These are phyloP conservation scores for Acmispon strigosus DNA, from an alignment of 306 rosid genomes.

Conservation along the genomic window DNA sequence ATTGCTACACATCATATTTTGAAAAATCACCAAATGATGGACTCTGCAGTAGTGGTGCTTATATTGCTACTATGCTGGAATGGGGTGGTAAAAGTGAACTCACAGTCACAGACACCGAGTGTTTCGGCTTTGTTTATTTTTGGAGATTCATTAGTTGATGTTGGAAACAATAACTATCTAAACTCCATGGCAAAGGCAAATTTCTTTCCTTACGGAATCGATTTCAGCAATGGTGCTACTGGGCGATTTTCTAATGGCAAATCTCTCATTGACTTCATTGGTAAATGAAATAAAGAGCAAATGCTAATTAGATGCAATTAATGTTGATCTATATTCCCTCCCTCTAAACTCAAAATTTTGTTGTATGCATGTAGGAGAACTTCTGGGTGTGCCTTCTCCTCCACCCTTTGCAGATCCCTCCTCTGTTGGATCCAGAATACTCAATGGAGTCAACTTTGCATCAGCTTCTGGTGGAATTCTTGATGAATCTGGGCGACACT, in stretches of 20 bases:
- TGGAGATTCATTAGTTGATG: slow-evolving; percentile 84
- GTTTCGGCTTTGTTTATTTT: slow-evolving; percentile 66
- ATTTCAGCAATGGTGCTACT: slow-evolving; percentile 42
- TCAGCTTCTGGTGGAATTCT: slow-evolving; percentile 42
- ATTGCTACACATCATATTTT: too few species aligned
- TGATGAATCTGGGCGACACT: slow-evolving; percentile 49
- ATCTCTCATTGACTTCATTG: slow-evolving; percentile 57
- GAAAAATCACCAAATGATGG: background rate
- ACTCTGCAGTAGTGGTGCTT: background rate
- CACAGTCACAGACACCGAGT: too few species aligned
- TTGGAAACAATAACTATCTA: slow-evolving; percentile 75
- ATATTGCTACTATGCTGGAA: slow-evolving; percentile 16
- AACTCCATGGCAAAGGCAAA: slow-evolving; percentile 13
- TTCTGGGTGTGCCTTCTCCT: slow-evolving; percentile 45
- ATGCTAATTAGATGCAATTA: too few species aligned
- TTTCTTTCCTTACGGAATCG: slow-evolving; percentile 62
- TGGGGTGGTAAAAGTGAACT: background rate
- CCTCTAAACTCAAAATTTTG: too few species aligned
- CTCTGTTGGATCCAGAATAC: slow-evolving; percentile 34
- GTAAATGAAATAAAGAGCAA: slow-evolving; percentile 20
- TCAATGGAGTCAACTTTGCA: slow-evolving; percentile 71
- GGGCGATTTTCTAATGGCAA: slow-evolving; percentile 82
- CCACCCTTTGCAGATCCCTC: slow-evolving; percentile 35
- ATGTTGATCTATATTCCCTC: too few species aligned
- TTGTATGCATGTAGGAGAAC: slow-evolving; percentile 26